phyloP scores from a whole-genome alignment of 352 stramenopile genomes.

The Albugo laibachii region DNA sequence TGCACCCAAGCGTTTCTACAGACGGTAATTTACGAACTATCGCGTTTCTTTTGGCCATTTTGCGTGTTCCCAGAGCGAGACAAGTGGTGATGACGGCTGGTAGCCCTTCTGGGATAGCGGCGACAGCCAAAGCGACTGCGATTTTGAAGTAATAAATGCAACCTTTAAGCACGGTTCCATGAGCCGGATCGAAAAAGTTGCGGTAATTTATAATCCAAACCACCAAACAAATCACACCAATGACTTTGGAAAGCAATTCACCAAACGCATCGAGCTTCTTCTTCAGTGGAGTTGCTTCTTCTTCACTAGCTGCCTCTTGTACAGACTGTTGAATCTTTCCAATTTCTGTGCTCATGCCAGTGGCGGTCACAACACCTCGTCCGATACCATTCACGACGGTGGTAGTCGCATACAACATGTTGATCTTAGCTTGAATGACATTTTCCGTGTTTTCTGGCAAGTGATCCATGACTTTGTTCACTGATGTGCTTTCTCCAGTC shows the following conservation, averaged over 20 bases:
- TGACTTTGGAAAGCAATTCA: conserved; percentile 89
- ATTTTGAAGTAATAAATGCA: conserved; percentile 99
- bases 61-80: conserved; percentile 85
- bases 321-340: conserved; percentile 93
- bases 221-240: conserved; percentile 92
- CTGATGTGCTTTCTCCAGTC: conserved; percentile 90
- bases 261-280: conserved; percentile 98
- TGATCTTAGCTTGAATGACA: conserved; percentile 83
- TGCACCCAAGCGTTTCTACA: conserved; percentile 96
- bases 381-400: conserved; percentile 93
- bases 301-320: conserved; percentile 82
- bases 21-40: conserved; percentile 97
- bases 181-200: conserved; percentile 86
- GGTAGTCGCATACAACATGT: conserved; percentile 96
- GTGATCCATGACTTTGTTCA: conserved; percentile 82
- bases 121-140: conserved; percentile 94
- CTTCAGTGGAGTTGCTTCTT: conserved; percentile 91
- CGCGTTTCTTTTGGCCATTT: conserved; percentile 95
- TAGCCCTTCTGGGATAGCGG: conserved; percentile 97
- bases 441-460: conserved; percentile 42
- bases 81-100: conserved; percentile 97
- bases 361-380: conserved; percentile 85
- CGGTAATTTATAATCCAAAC: conserved; percentile 96
- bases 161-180: conserved; percentile 84
- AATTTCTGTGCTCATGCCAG: conserved; percentile 97